A percentile compares a stretch with the other conserved stretches of the same genome.
Evolutionary conservation across 106 monocot species (phyloP).

Genomic region (Dactylorhiza incarnata): DNA sequence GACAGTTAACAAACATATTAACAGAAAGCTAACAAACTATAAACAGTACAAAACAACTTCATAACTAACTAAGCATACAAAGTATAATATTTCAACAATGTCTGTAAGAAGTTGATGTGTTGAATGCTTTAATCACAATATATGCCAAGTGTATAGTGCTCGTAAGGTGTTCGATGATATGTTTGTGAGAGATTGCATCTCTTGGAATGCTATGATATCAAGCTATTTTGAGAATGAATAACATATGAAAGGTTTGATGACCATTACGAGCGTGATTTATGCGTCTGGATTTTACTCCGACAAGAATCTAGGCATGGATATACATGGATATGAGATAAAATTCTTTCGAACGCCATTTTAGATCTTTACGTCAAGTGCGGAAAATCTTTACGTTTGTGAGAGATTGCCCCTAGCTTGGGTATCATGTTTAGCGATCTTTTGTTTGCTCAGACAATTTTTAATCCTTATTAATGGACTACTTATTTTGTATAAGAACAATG

Average conservation of each 20-base stretch:
- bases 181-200: constrained; percentile 44
- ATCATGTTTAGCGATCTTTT: too few species aligned
- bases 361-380: constrained; percentile 92
- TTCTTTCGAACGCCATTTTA: constrained; percentile 62
- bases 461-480: too few species aligned
- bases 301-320: constrained; percentile 27
- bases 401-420: too few species aligned
- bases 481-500: too few species aligned
- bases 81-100: too few species aligned
- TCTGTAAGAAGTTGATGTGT: constrained; percentile 59
- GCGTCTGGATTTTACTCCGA: constrained; percentile 34
- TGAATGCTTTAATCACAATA: constrained; percentile 81
- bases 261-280: constrained; percentile 69
- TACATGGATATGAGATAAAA: constrained; percentile 64
- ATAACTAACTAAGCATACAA: too few species aligned
- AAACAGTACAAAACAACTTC: too few species aligned
- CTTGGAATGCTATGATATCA: constrained; percentile 94
- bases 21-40: too few species aligned
- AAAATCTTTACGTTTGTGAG: too few species aligned
- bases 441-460: too few species aligned
- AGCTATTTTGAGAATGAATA: constrained; percentile 69
- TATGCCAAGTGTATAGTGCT: constrained; percentile 58
- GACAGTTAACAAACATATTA: too few species aligned
- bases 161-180: constrained; percentile 65
- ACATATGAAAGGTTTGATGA: constrained; percentile 50